A percentile compares a stretch with the other conserved stretches of the same genome.
Conservation (phyloP, 2,329 filamentous ascomycete genomes). For the Elsinoe perseae region DNA sequence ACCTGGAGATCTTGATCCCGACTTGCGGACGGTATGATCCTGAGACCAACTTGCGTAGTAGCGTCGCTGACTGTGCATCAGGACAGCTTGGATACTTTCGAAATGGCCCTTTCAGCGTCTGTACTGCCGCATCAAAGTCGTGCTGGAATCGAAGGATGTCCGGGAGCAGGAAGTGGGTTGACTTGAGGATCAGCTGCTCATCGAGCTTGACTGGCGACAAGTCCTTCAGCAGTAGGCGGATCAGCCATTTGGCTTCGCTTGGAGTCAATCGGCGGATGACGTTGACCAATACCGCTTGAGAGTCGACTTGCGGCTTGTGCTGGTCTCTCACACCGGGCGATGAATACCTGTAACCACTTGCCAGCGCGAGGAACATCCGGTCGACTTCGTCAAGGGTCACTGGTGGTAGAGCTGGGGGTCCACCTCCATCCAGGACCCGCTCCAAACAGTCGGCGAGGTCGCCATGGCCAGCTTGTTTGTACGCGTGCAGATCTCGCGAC, state of each 20-base stretch:
- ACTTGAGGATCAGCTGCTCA: conserved; percentile 45
- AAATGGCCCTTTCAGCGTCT: conserved; percentile 43
- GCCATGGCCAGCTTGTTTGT: conserved; percentile 49
- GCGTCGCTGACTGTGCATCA: conserved; percentile 26
- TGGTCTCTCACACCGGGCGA: conserved; percentile 49
- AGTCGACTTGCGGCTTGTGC: conserved; percentile 4
- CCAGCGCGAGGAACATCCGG: conserved; percentile 54
- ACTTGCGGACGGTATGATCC: conserved; percentile 33
- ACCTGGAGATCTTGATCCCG: conserved; percentile 41
- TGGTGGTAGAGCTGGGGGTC: conserved; percentile 25
- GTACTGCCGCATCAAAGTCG: conserved; percentile 55
- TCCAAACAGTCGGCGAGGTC: conserved; percentile 69
- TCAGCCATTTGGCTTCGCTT: conserved; percentile 78
- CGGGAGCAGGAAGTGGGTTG: conserved; percentile 63
- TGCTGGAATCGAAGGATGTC: conserved; percentile 62
- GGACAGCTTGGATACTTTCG: conserved; percentile 33
- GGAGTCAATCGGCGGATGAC: conserved; percentile 56
- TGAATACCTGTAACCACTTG: conserved; percentile 63
- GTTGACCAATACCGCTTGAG: conserved; percentile 39
- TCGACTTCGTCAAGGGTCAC: conserved; percentile 70
- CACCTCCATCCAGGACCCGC: conserved; percentile 54
- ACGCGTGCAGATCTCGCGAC: conserved; percentile 54
- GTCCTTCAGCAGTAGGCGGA: conserved; percentile 69
- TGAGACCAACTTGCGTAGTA: conserved; percentile 34
- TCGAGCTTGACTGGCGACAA: conserved; percentile 62